Conservation (phyloP, 306 rosid species). For the Malus sylvestris region DNA sequence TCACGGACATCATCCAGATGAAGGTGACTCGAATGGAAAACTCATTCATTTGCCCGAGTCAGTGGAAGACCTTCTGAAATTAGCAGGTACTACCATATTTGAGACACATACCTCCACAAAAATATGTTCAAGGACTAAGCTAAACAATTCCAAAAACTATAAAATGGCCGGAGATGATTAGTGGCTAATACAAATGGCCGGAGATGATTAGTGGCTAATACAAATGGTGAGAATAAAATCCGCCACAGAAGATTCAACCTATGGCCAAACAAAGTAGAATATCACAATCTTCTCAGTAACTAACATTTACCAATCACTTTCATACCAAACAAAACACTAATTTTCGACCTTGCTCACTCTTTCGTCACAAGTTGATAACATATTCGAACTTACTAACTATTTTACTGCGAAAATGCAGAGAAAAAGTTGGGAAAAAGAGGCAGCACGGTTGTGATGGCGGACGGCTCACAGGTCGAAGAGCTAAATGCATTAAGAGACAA, state of each 20-base stretch:
- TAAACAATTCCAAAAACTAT: neutral
- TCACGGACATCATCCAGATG: conserved; percentile 62
- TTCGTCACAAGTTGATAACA: neutral
- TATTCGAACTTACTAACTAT: neutral
- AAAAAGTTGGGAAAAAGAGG: conserved; percentile 58
- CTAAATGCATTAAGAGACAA: conserved; percentile 59
- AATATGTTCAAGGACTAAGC: neutral
- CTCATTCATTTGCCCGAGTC: conserved; percentile 67
- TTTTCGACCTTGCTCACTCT: neutral
- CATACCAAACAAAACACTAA: neutral
- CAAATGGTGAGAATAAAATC: neutral
- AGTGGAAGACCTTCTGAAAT: conserved; percentile 48
- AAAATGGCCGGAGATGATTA: neutral
- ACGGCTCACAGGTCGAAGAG: conserved; percentile 69
- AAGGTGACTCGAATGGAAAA: conserved; percentile 37
- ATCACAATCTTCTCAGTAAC: neutral
- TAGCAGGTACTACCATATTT: conserved; percentile 54
- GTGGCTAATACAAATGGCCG: neutral
- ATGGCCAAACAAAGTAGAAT: neutral
- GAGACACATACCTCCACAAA: conserved; percentile 19
- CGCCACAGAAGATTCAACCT: neutral
- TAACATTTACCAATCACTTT: neutral
- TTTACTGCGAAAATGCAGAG: conserved; percentile 42
- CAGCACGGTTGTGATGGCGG: conserved; percentile 59
- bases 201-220: too few species aligned